Base-by-base conservation (phyloP, 1,284 basidiomycete genomes). In the Sanghuangporus weigelae region DNA sequence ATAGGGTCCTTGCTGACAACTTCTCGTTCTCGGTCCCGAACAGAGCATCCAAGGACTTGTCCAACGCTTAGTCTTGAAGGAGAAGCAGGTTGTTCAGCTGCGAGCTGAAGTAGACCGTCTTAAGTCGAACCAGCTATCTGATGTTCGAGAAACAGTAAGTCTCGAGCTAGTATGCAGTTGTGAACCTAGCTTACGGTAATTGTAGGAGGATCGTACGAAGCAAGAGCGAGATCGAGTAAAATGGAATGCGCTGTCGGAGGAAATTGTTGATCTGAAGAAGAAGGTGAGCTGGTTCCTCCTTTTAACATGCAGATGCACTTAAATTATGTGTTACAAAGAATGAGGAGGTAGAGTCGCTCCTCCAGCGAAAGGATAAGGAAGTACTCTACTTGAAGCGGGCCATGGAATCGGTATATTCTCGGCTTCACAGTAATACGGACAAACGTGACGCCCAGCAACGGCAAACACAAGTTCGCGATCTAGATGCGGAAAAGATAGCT, bases 401-500 rank as follows among this genome's bases (percentile, higher is more conserved):
- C 12, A 78, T 96, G 48, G 91, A 94, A 73, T 89, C 90, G 7
- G 89, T 96, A 7, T 92, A 92, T 72, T 88, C 87, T 19, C 83
- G 90, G 16, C 89, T 95, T 72, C 74, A 79, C 48, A 78, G 82
- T 68, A 79, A 83, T 68, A 74, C 79, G 62, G 79, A 84, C 62
- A 80, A 82, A 57, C 73, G 68, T 59, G 76, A 76, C 51, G 78
- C 75, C 60, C 74, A 78, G 2, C 38, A 46, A 10, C 57, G 50
- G 7, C 51, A 57, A 12, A 62, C 50, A 0, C 64, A 65, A 26
- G 49, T 62, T 14, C 56, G 48, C 14, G 84, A 85, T 61, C 71
- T 88, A 54, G 90, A 93, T 70, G 83, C 89, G 1, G 84, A 89
- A 64, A 71, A 79, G n/a, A 89, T 96, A 69, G 90, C 86, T 0